Base-by-base conservation (phyloP, 352 stramenopile species). In the Pythium periplocum region DNA sequence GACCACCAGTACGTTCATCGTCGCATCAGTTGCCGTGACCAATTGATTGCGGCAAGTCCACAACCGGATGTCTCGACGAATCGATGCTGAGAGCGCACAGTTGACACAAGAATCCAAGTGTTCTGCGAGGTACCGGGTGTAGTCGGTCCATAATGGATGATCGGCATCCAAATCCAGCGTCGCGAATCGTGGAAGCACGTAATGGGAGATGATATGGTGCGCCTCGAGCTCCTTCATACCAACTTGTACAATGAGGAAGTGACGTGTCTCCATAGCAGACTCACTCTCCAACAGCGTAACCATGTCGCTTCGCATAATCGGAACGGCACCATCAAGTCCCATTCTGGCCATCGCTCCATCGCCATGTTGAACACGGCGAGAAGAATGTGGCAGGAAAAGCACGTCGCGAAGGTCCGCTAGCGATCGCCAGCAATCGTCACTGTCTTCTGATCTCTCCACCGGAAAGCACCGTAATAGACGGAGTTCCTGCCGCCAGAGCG, bases 391-490 rank as follows among this genome's bases (percentile, higher is more conserved):
- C 17, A 42, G 38, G 38, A 68, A 68, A 3, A 68, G 9, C 5
- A 48, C 46, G 17, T 50, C 55, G 8, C 40, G 35, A 26, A 59
- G 31, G 2, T 62, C 53, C 2, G 54, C 39, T 4, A 67, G 40
- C 7, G 56, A 53, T 1, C 32, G 45, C 61, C 56, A 65, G 8
- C 38, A 26, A 45, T 58, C 43, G 3, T 4, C 33, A 3, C 32
- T 26, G 10, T 45, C 42, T 32, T 70, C 65, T 6, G 60, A 56
- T 38, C 50, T 64, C 34, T 75, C 61, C 26, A 91, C 46, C 1
- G 74, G 79, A 43, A 93, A 90, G 41, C 79, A 93, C 63, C 73
- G 74, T 55, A 90, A 75, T n/a, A 85, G 57, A 11, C 78, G 69
- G 34, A 93, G 57, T 58, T 92, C 82, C 45, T 90, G 69, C 3